Evolutionary conservation across 805 yeast species (phyloP), one percentile per base, ranked within the genome.

Genomic region (Tetrapisispora nanseiensis): DNA sequence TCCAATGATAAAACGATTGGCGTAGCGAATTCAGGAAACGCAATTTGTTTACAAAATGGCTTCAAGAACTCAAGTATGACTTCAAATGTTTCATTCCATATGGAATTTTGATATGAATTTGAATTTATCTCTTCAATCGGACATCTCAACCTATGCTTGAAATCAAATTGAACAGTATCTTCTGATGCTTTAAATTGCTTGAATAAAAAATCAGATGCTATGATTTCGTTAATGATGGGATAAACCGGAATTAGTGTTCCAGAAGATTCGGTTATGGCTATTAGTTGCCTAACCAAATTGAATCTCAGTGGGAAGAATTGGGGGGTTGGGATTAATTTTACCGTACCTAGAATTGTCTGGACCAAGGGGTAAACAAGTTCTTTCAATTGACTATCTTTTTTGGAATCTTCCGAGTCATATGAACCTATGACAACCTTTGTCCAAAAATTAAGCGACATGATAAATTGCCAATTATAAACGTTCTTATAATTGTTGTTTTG

Each of bases 371-470:
- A 90, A 41, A 87, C 81, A 49, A 92, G 71, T 52, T 86, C 87
- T 56, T 82, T 75, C 55, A 92, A 66, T 19, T 87, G 82, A 31
- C 82, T 75, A 24, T 37, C 39, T 54, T 78, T 82, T 32, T 68
- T 69, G 46, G 72, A 76, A 44, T 69, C 71, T 40, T 74, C 80
- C 6, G 80, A 73, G 49, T 75, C 76, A 59, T 90, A 82, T 37
- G 79, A 82, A 46, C 71, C 68, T 5, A 90, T 69, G 44, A 92
- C 63, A 18, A 86, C 94, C 64, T 96, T 76, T 29, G 95, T 82
- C 97, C 97, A 92, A 65, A 90, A 90, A 66, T 92, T 97, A 47
- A 92, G 71, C 1, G 97, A 84, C 62, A 92, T 97, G 50, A 87
- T 78, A 61, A 76, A 92, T 66, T 89, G 97, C 98, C 98, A 92